These are phyloP conservation scores for Rhynchosporium secalis DNA, from an alignment of 2,329 filamentous ascomycete species.

Conservation along the genomic window DNA sequence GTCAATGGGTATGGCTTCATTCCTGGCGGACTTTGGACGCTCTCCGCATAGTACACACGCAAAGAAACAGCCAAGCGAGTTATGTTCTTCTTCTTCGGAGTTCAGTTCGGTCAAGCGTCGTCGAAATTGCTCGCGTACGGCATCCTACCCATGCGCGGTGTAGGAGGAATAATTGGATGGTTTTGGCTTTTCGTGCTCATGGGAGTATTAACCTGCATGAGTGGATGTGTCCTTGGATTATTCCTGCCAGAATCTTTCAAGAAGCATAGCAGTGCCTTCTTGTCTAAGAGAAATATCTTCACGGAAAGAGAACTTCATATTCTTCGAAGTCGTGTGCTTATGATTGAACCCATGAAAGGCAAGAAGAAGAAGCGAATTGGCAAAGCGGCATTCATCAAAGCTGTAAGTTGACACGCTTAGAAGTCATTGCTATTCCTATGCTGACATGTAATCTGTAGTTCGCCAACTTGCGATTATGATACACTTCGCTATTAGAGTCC, in stretches of 20 bases:
- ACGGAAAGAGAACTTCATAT: slow-evolving; percentile 14
- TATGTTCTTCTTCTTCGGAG: slow-evolving; percentile 60
- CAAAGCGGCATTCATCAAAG: slow-evolving; percentile 36
- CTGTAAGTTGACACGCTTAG: slow-evolving; percentile 1
- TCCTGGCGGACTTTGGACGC: slow-evolving; percentile 56
- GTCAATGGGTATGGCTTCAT: slow-evolving; percentile 55
- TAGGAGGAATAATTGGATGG: slow-evolving; percentile 23
- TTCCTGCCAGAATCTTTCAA: slow-evolving; percentile 42
- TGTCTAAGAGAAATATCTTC: slow-evolving; percentile 40
- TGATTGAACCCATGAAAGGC: slow-evolving; percentile 17
- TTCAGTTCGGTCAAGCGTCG: slow-evolving; percentile 59
- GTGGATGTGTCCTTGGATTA: slow-evolving; percentile 44
- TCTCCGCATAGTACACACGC: slow-evolving; percentile 64
- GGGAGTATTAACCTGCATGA: slow-evolving; percentile 37
- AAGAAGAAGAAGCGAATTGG: slow-evolving; percentile 36
- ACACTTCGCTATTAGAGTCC: slow-evolving; percentile 11
- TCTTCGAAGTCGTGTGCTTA: slow-evolving; percentile 8
- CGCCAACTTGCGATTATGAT: not conserved
- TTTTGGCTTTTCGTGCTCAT: slow-evolving; percentile 35
- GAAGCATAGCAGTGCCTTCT: slow-evolving; percentile 42
- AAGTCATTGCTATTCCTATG: no score
- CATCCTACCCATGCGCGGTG: slow-evolving; percentile 26
- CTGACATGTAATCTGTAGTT: no score
- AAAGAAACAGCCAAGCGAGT: slow-evolving; percentile 59
- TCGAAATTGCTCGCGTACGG: slow-evolving; percentile 57